phyloP scores from a whole-genome alignment of 208 protist species.

The Histomonas meleagridis region DNA sequence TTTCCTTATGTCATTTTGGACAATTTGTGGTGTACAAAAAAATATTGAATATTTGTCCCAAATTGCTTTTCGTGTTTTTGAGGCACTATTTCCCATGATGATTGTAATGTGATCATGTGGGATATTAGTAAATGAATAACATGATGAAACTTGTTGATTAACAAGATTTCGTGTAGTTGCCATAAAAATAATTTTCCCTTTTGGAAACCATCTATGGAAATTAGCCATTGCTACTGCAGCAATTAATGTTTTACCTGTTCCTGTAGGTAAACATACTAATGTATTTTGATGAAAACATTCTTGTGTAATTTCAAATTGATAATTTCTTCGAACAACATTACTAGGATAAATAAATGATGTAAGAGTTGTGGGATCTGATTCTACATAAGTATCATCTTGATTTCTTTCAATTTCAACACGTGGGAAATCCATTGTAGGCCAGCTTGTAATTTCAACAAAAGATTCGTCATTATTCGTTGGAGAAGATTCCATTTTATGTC shows the following conservation, averaged over 20 bases:
- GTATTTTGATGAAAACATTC: constrained; percentile 38
- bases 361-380: neutral
- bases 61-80: constrained; percentile 21
- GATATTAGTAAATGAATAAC: constrained; percentile 40
- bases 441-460: no score
- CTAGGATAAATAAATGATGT: constrained; percentile 31
- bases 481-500: no score
- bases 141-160: constrained; percentile 50
- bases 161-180: constrained; percentile 53
- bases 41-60: constrained; percentile 44
- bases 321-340: neutral
- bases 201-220: constrained; percentile 53
- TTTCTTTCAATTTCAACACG: neutral
- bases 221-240: constrained; percentile 54
- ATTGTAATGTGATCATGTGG: neutral
- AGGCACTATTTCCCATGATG: constrained; percentile 39
- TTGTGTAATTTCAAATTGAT: constrained; percentile 25
- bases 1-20: constrained; percentile 48
- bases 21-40: constrained; percentile 52
- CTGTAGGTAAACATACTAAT: constrained; percentile 50
- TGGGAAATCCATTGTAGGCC: neutral
- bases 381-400: neutral
- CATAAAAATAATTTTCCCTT: constrained; percentile 48
- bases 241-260: constrained; percentile 57
- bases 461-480: no score